Conservation (phyloP, 331 rosid species). For the Acacia pycnantha region DNA sequence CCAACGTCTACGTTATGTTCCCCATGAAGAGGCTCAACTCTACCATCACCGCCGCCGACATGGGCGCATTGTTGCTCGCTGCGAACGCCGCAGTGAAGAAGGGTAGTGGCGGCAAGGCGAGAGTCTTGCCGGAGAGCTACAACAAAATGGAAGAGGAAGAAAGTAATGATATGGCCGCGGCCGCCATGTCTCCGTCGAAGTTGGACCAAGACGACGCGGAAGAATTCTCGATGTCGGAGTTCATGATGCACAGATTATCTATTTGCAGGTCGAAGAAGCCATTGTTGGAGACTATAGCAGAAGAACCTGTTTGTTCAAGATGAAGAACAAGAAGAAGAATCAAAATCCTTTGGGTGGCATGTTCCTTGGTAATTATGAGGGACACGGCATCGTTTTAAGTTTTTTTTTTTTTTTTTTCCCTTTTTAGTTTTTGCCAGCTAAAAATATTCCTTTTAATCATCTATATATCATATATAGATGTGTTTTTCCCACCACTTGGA, state of each 20-base stretch:
- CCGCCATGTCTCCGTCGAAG: conserved; percentile 12
- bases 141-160: background rate
- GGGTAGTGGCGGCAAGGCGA: conserved; percentile 33
- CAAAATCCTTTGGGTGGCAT: background rate
- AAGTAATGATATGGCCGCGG: too few relatives aligned
- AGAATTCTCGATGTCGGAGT: conserved; percentile 53
- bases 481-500: background rate
- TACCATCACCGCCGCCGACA: conserved; percentile 48
- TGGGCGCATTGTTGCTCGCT: conserved; percentile 57
- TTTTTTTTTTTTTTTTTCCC: background rate
- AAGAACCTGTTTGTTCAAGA: conserved; percentile 46
- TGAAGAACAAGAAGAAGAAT: conserved; percentile 13
- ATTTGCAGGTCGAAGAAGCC: conserved; percentile 79
- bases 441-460: background rate
- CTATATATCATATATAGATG: background rate
- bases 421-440: background rate
- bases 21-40: conserved; percentile 78
- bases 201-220: conserved; percentile 57
- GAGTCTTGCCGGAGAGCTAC: conserved; percentile 32
- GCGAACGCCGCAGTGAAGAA: conserved; percentile 40
- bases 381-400: background rate
- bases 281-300: conserved; percentile 74
- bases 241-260: conserved; percentile 54
- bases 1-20: conserved; percentile 56
- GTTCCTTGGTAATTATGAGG: background rate